Conservation (phyloP, 2,329 filamentous ascomycete genomes). For the Sporothrix schenckii region DNA sequence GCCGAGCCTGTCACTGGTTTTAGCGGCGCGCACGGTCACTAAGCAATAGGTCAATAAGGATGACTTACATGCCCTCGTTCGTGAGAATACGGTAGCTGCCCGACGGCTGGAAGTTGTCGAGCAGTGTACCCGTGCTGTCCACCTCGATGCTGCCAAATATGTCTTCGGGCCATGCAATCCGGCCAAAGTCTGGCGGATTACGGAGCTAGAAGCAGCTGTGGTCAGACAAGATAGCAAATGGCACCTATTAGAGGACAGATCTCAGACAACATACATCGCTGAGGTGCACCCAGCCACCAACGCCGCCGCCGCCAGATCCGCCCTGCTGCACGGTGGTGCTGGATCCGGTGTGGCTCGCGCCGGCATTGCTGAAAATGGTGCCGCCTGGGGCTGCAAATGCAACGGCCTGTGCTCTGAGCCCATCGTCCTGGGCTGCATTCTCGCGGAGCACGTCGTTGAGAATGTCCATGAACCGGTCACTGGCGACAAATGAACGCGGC, state of each 20-base stretch:
- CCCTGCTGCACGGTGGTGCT: conserved; percentile 57
- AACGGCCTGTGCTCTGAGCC: conserved; percentile 53
- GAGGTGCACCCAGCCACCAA: conserved; percentile 66
- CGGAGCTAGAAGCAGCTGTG: conserved; percentile 44
- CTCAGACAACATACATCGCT: conserved; percentile 52
- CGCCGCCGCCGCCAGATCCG: conserved; percentile 62
- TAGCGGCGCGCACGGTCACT: neutral
- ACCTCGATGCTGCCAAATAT: conserved; percentile 71
- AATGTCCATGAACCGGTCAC: conserved; percentile 57
- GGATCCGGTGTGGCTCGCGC: conserved; percentile 59
- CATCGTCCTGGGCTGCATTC: conserved; percentile 38
- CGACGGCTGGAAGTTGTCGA: conserved; percentile 37
- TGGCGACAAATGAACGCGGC: conserved; percentile 62
- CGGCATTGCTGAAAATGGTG: conserved; percentile 53
- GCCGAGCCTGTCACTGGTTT: conserved; percentile 48
- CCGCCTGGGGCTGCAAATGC: conserved; percentile 63
- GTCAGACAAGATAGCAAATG: neutral
- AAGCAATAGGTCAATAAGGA: neutral
- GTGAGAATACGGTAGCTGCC: conserved; percentile 61
- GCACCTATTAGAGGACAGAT: neutral
- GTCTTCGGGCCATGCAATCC: conserved; percentile 71
- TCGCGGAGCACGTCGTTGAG: conserved; percentile 44
- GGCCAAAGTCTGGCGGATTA: conserved; percentile 67
- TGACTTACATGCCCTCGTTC: conserved; percentile 67
- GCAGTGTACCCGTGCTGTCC: conserved; percentile 51